Evolutionary conservation across 2,329 filamentous ascomycete species (phyloP).

Genomic region (Zalaria obscura): DNA sequence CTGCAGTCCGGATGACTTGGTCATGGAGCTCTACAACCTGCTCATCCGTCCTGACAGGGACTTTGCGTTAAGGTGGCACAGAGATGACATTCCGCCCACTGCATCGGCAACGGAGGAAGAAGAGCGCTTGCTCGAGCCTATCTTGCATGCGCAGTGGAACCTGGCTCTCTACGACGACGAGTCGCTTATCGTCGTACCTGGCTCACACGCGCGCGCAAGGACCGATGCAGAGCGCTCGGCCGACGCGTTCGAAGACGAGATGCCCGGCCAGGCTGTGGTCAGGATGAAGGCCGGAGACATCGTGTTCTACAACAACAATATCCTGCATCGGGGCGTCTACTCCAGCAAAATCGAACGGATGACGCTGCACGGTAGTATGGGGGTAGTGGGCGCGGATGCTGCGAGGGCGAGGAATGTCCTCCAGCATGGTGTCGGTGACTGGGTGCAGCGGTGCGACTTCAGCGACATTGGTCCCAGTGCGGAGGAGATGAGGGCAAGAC

Average conservation of each 20-base stretch:
- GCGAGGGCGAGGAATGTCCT: conserved; percentile 56
- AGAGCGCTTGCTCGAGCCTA: conserved; percentile 42
- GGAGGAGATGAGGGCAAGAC: conserved; percentile 47
- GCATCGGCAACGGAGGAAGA: conserved; percentile 55
- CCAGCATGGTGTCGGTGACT: conserved; percentile 58
- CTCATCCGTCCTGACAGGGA: conserved; percentile 57
- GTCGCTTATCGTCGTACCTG: conserved; percentile 62
- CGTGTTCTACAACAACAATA: conserved; percentile 85
- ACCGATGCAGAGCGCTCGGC: conserved; percentile 57
- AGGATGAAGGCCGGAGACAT: conserved; percentile 58
- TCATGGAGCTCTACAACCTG: conserved; percentile 83
- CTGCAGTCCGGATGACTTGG: conserved; percentile 42
- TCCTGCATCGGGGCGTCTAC: conserved; percentile 61
- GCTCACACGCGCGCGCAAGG: conserved; percentile 56
- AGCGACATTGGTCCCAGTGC: conserved; percentile 34
- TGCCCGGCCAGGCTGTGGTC: conserved; percentile 54
- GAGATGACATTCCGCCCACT: conserved; percentile 63
- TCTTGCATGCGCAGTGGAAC: conserved; percentile 78
- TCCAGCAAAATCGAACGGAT: conserved; percentile 43
- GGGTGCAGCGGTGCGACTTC: conserved; percentile 49
- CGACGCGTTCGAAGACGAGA: conserved; percentile 44
- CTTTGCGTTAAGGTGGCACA: conserved; percentile 71
- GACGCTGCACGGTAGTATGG: conserved; percentile 61
- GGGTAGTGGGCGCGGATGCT: conserved; percentile 40
- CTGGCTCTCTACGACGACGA: conserved; percentile 64